phyloP scores from a whole-genome alignment of 768 basidiomycete genomes.

The Hydnomerulius pinastri region DNA sequence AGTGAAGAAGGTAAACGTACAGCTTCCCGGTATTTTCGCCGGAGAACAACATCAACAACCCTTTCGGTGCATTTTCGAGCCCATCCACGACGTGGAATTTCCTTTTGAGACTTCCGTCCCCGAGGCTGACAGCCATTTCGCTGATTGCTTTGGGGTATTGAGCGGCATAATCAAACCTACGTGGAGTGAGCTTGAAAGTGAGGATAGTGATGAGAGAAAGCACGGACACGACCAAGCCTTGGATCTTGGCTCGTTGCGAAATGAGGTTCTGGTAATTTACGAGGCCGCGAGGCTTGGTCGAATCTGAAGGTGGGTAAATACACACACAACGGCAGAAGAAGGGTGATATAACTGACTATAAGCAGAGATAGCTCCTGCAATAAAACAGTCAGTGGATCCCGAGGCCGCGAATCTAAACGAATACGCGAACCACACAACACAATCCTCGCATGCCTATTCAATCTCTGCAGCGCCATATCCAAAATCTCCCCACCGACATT shows the following conservation, averaged over 20 bases:
- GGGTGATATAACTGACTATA: conserved; percentile 60
- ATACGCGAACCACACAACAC: conserved; percentile 72
- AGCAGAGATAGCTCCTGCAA: conserved; percentile 76
- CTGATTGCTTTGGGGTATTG: conserved; percentile 59
- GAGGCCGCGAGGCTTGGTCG: conserved; percentile 62
- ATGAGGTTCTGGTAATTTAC: conserved; percentile 71
- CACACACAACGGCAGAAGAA: not conserved
- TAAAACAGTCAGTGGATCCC: conserved; percentile 5
- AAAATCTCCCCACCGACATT: conserved; percentile 84
- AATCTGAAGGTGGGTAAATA: conserved; percentile 41
- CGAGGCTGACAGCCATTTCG: conserved; percentile 58
- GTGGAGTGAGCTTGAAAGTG: conserved; percentile 3
- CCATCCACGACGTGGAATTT: conserved; percentile 82
- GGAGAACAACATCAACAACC: conserved; percentile 70
- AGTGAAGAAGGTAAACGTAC: conserved; percentile 25
- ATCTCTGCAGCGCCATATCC: conserved; percentile 69
- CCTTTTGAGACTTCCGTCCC: conserved; percentile 71
- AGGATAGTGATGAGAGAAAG: not conserved
- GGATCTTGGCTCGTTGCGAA: conserved; percentile 71
- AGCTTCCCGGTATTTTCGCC: conserved; percentile 84
- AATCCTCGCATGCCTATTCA: conserved; percentile 80
- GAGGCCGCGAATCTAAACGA: not conserved
- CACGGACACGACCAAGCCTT: conserved; percentile 81
- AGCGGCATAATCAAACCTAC: conserved; percentile 71
- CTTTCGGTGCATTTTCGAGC: conserved; percentile 67